Conservation (phyloP, 2,329 filamentous ascomycete genomes). For the Pestalotiopsis sp. region DNA sequence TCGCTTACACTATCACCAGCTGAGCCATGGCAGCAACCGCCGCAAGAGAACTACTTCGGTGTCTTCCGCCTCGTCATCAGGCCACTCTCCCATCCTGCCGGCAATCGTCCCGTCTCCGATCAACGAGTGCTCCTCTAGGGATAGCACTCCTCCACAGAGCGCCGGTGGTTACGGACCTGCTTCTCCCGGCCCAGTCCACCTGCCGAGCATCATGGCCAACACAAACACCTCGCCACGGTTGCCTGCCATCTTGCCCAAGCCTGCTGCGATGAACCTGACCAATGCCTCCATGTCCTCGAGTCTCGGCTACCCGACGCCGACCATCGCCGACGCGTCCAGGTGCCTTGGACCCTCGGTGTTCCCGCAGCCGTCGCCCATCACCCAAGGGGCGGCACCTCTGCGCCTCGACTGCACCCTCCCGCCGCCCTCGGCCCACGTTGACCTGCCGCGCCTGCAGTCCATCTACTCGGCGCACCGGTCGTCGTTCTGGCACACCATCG, state of each 20-base stretch:
- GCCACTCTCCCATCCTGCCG: slow-evolving; percentile 53
- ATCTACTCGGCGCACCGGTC: slow-evolving; percentile 72
- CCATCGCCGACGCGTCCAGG: slow-evolving; percentile 41
- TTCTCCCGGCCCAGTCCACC: slow-evolving; percentile 50
- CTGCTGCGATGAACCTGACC: slow-evolving; percentile 51
- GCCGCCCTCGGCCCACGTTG: slow-evolving; percentile 48
- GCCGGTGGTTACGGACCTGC: slow-evolving; percentile 46
- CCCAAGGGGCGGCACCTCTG: slow-evolving; percentile 45
- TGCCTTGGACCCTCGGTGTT: slow-evolving; percentile 48
- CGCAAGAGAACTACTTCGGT: slow-evolving; percentile 76
- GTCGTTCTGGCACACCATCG: slow-evolving; percentile 74
- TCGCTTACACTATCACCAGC: slow-evolving; percentile 84
- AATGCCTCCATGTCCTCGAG: slow-evolving; percentile 37
- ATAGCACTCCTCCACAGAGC: slow-evolving; percentile 50
- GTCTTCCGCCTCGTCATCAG: slow-evolving; percentile 64
- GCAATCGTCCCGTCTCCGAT: slow-evolving; percentile 53
- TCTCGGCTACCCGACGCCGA: slow-evolving; percentile 41
- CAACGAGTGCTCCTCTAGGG: slow-evolving; percentile 50
- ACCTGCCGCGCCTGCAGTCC: slow-evolving; percentile 67
- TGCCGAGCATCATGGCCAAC: slow-evolving; percentile 55
- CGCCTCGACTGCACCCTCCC: slow-evolving; percentile 62
- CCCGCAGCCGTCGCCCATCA: slow-evolving; percentile 41
- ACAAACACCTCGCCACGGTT: slow-evolving; percentile 50
- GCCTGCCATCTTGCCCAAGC: slow-evolving; percentile 69
- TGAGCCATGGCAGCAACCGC: slow-evolving; percentile 80